Conservation (phyloP, 495 filamentous ascomycete species). For the Astrothelium subdiscretum region DNA sequence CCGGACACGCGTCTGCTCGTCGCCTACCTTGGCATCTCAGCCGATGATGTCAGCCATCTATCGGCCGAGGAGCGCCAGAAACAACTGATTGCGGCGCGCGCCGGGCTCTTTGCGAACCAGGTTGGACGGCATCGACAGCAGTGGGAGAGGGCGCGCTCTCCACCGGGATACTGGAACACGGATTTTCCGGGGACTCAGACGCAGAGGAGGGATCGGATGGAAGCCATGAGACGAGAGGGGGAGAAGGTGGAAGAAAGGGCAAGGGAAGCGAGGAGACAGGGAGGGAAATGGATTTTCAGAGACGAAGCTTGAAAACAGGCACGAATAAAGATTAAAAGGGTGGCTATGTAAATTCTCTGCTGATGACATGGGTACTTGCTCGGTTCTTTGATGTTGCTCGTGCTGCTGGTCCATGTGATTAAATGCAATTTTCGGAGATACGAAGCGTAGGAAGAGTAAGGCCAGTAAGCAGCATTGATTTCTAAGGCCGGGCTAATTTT, state of each 20-base stretch:
- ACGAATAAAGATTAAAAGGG: background rate
- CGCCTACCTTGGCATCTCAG: constrained; percentile 51
- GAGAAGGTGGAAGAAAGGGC: constrained; percentile 60
- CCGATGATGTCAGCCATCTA: constrained; percentile 14
- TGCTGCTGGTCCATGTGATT: too few species aligned
- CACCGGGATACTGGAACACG: constrained; percentile 80
- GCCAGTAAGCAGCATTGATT: too few species aligned
- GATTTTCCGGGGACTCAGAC: constrained; percentile 86
- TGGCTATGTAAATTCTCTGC: background rate
- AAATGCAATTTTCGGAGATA: too few species aligned
- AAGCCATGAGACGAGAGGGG: constrained; percentile 46
- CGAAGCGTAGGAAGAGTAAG: too few species aligned
- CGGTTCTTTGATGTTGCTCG: background rate
- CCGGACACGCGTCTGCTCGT: constrained; percentile 44
- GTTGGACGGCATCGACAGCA: constrained; percentile 67
- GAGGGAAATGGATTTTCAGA: constrained; percentile 64
- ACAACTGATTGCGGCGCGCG: constrained; percentile 55
- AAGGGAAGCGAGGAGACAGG: constrained; percentile 66
- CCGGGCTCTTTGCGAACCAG: constrained; percentile 52
- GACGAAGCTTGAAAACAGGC: constrained; percentile 45
- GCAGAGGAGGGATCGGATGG: constrained; percentile 45
- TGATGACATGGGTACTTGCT: background rate
- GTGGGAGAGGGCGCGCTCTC: constrained; percentile 55
- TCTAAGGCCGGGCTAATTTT: too few species aligned
- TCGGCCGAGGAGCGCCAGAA: constrained; percentile 38